phyloP scores from a whole-genome alignment of 2,329 filamentous ascomycete genomes.

The Metarhizium brunneum region DNA sequence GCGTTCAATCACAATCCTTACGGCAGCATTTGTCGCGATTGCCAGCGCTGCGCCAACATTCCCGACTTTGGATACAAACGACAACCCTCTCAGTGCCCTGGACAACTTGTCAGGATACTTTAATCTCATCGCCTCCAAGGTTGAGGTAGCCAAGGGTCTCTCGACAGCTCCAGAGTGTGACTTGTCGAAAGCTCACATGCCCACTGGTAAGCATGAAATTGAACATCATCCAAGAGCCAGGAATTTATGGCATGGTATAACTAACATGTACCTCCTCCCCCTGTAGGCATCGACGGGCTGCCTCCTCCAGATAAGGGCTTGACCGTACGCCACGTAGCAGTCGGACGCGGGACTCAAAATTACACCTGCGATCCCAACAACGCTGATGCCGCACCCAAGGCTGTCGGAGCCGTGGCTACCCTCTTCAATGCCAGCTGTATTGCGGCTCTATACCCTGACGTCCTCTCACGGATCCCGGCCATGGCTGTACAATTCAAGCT shows the following conservation, averaged over 20 bases:
- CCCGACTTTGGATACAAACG: conserved; percentile 24
- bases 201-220: conserved; percentile 30
- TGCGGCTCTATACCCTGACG: conserved; percentile 56
- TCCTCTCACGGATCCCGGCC: conserved; percentile 55
- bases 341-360: conserved; percentile 87
- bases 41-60: conserved; percentile 38
- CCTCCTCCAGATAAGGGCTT: conserved; percentile 52
- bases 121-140: conserved; percentile 47
- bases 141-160: conserved; percentile 36
- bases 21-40: conserved; percentile 34
- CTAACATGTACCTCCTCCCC: background rate
- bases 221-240: background rate
- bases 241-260: background rate
- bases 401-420: conserved; percentile 66
- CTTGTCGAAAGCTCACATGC: conserved; percentile 41
- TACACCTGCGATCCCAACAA: conserved; percentile 70
- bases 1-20: conserved; percentile 38
- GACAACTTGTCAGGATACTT: conserved; percentile 51
- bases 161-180: conserved; percentile 40
- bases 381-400: conserved; percentile 49
- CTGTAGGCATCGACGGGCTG: conserved; percentile 45
- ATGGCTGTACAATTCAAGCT: conserved; percentile 61
- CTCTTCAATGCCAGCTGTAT: conserved; percentile 86
- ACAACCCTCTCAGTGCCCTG: conserved; percentile 29
- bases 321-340: conserved; percentile 64